Conservation (phyloP, 2,329 filamentous ascomycete genomes). For the Sporothrix dimorphospora region DNA sequence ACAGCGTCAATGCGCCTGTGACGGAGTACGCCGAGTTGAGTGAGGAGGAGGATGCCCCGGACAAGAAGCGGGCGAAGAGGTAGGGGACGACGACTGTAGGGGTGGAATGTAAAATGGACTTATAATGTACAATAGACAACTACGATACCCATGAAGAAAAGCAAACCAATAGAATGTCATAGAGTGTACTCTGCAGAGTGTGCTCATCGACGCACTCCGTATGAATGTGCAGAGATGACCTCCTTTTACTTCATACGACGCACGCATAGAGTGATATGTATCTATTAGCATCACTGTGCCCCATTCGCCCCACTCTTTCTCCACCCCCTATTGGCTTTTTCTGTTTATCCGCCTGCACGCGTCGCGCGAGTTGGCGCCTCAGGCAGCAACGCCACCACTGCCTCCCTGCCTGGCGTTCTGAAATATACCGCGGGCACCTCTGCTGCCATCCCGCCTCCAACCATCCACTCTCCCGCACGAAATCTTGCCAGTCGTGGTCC, state of each 20-base stretch:
- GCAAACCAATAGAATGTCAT: background rate
- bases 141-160: slow-evolving; percentile 19
- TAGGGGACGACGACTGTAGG: slow-evolving; percentile 44
- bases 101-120: background rate
- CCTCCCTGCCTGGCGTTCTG: slow-evolving; percentile 27
- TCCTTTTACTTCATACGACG: background rate
- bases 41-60: slow-evolving; percentile 75
- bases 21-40: slow-evolving; percentile 89
- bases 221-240: no score
- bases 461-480: slow-evolving; percentile 50
- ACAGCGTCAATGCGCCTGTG: slow-evolving; percentile 88
- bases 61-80: slow-evolving; percentile 65
- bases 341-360: background rate
- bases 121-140: slow-evolving; percentile 8
- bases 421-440: slow-evolving; percentile 31
- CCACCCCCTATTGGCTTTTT: background rate
- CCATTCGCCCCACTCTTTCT: background rate
- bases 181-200: background rate
- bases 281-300: background rate
- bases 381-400: slow-evolving; percentile 25
- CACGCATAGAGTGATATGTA: slow-evolving; percentile 6
- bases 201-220: background rate
- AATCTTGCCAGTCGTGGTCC: slow-evolving; percentile 55
- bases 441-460: slow-evolving; percentile 48
- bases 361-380: slow-evolving; percentile 13